Percentiles rank a stretch among this genome's conserved stretches.
Conservation (phyloP, 2,329 filamentous ascomycete genomes). For the Colletotrichum viniferum region DNA sequence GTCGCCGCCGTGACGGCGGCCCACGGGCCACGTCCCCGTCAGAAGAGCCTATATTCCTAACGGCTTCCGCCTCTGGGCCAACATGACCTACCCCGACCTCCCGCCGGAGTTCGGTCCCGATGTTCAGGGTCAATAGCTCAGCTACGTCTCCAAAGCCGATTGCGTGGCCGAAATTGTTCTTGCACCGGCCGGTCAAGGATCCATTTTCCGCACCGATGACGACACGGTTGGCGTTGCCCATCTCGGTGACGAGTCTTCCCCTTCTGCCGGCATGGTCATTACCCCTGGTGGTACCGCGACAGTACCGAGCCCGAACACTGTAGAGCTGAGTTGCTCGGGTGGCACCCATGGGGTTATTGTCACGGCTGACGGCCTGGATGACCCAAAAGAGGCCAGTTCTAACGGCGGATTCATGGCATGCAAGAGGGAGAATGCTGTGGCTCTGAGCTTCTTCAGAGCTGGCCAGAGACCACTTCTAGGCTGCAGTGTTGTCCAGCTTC, state of each 20-base stretch:
- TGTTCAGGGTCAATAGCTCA: not conserved
- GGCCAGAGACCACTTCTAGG: not conserved
- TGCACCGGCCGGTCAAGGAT: not conserved
- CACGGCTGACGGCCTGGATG: not conserved
- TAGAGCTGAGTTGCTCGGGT: not conserved
- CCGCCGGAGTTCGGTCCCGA: not conserved
- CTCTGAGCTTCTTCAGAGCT: not conserved
- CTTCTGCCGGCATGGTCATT: not conserved
- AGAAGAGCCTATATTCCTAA: not conserved
- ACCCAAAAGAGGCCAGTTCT: not conserved
- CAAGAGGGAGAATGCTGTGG: not conserved
- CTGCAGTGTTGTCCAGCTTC: not conserved
- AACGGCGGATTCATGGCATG: slow-evolving; percentile 1
- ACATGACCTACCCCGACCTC: not conserved
- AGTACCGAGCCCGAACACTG: not conserved
- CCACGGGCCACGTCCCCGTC: not conserved
- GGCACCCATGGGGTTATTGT: not conserved
- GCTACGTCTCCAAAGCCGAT: not conserved
- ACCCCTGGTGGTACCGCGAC: not conserved
- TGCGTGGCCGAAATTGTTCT: not conserved
- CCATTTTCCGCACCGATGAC: not conserved
- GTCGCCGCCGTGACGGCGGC: not conserved
- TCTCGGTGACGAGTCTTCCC: not conserved
- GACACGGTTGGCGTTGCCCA: not conserved
- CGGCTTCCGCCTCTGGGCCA: not conserved